These are phyloP conservation scores for Sungouiozyma intestinalis DNA, from an alignment of 805 yeast genomes.

Conservation along the genomic window DNA sequence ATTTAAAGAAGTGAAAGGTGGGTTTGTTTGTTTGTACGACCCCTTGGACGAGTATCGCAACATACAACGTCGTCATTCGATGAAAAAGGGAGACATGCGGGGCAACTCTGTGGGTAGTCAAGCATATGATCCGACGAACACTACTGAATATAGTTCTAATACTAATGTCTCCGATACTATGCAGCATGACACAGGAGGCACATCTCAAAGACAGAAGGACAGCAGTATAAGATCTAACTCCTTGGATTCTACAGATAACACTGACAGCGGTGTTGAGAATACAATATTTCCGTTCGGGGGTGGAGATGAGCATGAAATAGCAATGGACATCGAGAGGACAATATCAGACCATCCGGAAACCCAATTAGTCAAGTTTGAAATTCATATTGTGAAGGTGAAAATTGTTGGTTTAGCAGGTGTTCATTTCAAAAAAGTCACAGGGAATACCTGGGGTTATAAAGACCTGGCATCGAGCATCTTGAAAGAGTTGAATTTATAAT, in stretches of 20 bases:
- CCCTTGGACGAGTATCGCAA: neutral
- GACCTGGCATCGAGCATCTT: conserved; percentile 80
- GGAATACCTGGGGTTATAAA: conserved; percentile 93
- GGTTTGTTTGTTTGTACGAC: conserved; percentile 59
- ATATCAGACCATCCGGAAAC: conserved; percentile 1
- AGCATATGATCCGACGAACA: neutral
- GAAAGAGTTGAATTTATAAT: conserved; percentile 53
- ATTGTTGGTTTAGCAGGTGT: conserved; percentile 85
- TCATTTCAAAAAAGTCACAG: conserved; percentile 85
- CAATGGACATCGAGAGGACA: conserved; percentile 28
- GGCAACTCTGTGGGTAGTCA: neutral
- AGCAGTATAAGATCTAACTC: neutral
- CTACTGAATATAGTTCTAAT: neutral
- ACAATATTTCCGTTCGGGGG: conserved; percentile 40
- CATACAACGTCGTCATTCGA: neutral
- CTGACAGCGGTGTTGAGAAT: conserved; percentile 18
- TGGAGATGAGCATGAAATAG: conserved; percentile 46
- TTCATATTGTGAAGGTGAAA: conserved; percentile 87
- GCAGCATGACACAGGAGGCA: neutral
- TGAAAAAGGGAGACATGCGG: neutral
- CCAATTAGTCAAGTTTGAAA: conserved; percentile 77
- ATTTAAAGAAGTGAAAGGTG: conserved; percentile 88
- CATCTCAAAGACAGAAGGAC: neutral
- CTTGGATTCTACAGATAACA: neutral
- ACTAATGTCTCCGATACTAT: neutral